Percentiles rank a stretch among this genome's conserved stretches.
phyloP scores from a whole-genome alignment of 768 basidiomycete genomes.

The Boletus vinaceobasis region DNA sequence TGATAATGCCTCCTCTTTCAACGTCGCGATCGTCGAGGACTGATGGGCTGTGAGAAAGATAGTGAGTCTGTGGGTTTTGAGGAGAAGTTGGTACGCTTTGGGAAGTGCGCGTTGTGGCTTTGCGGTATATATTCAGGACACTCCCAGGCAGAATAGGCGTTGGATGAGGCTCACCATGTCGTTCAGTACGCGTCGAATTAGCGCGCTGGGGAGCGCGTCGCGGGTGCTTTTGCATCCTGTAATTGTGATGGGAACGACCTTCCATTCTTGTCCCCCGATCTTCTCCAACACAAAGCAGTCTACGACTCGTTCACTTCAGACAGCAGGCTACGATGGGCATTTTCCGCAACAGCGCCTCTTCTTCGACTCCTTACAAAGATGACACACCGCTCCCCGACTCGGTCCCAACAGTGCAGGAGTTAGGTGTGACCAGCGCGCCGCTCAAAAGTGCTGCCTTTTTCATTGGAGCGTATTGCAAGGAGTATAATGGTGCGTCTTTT shows the following conservation, averaged over 20 bases:
- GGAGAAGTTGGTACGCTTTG: constrained; percentile 62
- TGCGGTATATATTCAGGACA: neutral
- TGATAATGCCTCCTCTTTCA: constrained; percentile 62
- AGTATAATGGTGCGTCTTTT: constrained; percentile 81
- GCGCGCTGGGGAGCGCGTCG: neutral
- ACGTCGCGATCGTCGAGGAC: constrained; percentile 48
- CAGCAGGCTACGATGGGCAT: constrained; percentile 44
- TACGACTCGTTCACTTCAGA: constrained; percentile 3
- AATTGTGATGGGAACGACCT: constrained; percentile 20
- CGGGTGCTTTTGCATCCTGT: neutral
- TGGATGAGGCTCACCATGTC: constrained; percentile 19
- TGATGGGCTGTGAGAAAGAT: constrained; percentile 57
- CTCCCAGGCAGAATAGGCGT: neutral
- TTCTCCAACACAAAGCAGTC: constrained; percentile 17
- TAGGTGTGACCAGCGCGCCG: constrained; percentile 88
- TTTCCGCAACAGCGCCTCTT: constrained; percentile 46
- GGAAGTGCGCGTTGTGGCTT: constrained; percentile 55
- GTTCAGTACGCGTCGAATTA: neutral
- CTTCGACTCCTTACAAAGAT: constrained; percentile 54
- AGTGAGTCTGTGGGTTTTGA: constrained; percentile 72
- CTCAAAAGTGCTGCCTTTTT: constrained; percentile 97
- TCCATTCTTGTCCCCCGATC: constrained; percentile 22
- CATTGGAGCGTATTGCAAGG: constrained; percentile 92
- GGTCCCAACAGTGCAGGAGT: constrained; percentile 78
- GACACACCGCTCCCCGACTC: constrained; percentile 62